Percentiles rank a stretch among this genome's conserved stretches.
Evolutionary conservation across 164 flowering plant genomes (phyloP).

Genomic region (Nymphaea thermarum): DNA sequence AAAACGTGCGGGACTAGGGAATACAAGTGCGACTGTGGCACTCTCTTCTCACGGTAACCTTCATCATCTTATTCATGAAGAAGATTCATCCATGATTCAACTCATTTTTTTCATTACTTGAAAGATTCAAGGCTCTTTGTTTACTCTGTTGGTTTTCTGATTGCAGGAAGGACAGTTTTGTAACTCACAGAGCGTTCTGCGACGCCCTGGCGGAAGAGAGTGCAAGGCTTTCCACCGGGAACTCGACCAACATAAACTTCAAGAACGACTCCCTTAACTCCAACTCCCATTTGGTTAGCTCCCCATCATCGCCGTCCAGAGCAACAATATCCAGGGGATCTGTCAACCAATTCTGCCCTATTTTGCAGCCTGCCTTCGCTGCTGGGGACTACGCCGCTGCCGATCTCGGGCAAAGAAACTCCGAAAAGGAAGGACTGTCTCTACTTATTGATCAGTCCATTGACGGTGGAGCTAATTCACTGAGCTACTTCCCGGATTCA

Average conservation of each 20-base stretch:
- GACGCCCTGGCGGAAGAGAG: conserved; percentile 91
- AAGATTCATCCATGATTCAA: too few relatives aligned
- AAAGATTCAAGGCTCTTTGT: too few relatives aligned
- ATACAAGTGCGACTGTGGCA: background rate
- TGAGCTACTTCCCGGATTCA: background rate
- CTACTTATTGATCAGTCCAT: background rate
- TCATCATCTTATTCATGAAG: too few relatives aligned
- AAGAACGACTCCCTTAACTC: background rate
- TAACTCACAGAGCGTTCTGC: conserved; percentile 87
- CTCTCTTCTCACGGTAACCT: background rate
- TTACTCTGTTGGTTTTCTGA: background rate
- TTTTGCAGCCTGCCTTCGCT: background rate
- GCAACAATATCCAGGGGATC: background rate
- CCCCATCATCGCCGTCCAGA: background rate
- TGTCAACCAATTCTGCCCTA: background rate
- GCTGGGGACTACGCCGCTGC: background rate
- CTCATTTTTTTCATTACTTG: too few relatives aligned
- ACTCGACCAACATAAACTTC: background rate
- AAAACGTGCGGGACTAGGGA: background rate
- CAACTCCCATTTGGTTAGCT: background rate
- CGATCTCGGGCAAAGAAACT: background rate
- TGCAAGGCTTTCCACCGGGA: conserved; percentile 34
- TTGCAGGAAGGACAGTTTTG: conserved; percentile 78
- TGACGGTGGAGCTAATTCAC: background rate
- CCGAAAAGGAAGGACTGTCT: background rate